Conservation (phyloP, 495 filamentous ascomycete genomes). For the Daldinia decipiens region DNA sequence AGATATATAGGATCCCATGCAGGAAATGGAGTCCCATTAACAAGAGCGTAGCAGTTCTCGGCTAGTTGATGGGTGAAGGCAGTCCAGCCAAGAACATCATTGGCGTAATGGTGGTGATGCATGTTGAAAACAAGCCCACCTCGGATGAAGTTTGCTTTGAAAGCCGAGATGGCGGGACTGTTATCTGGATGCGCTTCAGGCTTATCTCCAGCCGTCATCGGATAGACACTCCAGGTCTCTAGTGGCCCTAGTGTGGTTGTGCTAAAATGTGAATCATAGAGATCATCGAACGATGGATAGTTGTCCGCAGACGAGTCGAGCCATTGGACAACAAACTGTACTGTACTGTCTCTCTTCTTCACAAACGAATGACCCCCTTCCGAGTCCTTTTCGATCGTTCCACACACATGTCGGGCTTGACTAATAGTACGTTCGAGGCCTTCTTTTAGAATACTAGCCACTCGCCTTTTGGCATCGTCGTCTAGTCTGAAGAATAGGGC, state of each 20-base stretch:
- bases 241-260: constrained; percentile 4
- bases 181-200: constrained; percentile 47
- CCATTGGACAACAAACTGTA: constrained; percentile 53
- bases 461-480: constrained; percentile 43
- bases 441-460: constrained; percentile 37
- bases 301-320: constrained; percentile 39
- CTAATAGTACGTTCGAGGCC: constrained; percentile 54
- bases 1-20: constrained; percentile 48
- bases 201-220: constrained; percentile 55
- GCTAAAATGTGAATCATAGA: constrained; percentile 44
- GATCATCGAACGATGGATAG: constrained; percentile 42
- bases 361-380: constrained; percentile 50
- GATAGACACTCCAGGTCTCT: constrained; percentile 2
- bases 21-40: constrained; percentile 44
- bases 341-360: constrained; percentile 53
- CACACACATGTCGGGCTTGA: constrained; percentile 55
- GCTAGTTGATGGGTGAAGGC: constrained; percentile 52
- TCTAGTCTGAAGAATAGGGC: constrained; percentile 51
- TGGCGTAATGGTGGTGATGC: constrained; percentile 56
- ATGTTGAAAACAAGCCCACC: constrained; percentile 55
- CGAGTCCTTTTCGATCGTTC: constrained; percentile 53
- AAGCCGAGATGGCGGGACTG: constrained; percentile 49
- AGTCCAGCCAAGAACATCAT: constrained; percentile 56
- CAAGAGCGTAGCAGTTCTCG: constrained; percentile 55
- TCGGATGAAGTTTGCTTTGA: constrained; percentile 54